Evolutionary conservation across 306 rosid species (phyloP).

Genomic region (Lathyrus sativus): DNA sequence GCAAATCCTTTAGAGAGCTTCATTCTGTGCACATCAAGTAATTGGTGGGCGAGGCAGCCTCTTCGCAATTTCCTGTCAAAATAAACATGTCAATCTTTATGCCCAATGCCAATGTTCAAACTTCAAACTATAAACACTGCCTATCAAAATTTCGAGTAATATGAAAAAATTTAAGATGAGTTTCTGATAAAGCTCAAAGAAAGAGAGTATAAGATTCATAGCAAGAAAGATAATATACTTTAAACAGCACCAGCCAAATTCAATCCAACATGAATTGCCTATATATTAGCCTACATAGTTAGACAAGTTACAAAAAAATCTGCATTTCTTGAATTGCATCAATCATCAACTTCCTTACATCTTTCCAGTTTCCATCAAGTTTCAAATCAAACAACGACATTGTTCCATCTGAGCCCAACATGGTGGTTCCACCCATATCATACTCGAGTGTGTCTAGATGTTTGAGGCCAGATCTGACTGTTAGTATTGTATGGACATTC

Average conservation of each 20-base stretch:
- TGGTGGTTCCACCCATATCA: background rate
- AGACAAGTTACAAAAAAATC: slow-evolving; percentile 19
- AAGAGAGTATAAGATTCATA: background rate
- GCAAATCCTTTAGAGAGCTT: slow-evolving; percentile 28
- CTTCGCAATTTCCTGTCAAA: slow-evolving; percentile 55
- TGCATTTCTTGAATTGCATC: slow-evolving; percentile 14
- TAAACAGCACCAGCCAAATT: slow-evolving; percentile 16
- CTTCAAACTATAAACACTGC: background rate
- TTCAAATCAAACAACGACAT: background rate
- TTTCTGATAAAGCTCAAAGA: background rate
- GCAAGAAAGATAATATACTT: background rate
- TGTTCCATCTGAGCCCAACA: background rate
- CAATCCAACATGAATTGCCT: slow-evolving; percentile 30
- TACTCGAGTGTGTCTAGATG: background rate
- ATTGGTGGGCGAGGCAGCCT: slow-evolving; percentile 55
- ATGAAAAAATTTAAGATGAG: background rate
- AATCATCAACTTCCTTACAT: slow-evolving; percentile 3
- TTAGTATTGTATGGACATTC: background rate
- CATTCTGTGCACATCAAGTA: slow-evolving; percentile 35
- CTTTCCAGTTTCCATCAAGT: slow-evolving; percentile 3
- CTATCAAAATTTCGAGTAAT: background rate
- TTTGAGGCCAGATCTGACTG: slow-evolving; percentile 1
- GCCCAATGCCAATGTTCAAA: background rate
- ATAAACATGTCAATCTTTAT: slow-evolving; percentile 12
- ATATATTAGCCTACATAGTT: slow-evolving; percentile 25